Conservation (phyloP, 441 rosid species). For the Viola pubescens region DNA sequence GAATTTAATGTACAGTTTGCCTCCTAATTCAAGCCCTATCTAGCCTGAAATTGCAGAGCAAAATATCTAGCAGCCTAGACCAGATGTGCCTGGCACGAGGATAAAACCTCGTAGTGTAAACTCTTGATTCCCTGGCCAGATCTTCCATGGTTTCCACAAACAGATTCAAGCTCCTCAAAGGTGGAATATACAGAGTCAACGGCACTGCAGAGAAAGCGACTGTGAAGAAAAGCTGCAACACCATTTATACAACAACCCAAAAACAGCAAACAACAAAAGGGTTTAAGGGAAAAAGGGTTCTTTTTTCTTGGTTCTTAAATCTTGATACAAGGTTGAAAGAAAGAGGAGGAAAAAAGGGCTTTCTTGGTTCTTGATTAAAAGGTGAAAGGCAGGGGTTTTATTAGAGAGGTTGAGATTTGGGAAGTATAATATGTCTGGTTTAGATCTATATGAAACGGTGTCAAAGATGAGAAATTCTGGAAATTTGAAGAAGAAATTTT, state of each 20-base stretch:
- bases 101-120: conserved; percentile 39
- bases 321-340: background rate
- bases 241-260: conserved; percentile 12
- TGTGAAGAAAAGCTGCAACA: conserved; percentile 69
- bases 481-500: conserved; percentile 2
- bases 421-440: background rate
- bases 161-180: conserved; percentile 63
- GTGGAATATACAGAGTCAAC: conserved; percentile 75
- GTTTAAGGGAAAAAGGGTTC: background rate
- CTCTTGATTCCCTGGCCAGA: conserved; percentile 47
- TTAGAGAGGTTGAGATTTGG: background rate
- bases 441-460: background rate
- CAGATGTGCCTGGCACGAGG: conserved; percentile 59
- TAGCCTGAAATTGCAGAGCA: conserved; percentile 47
- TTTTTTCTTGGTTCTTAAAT: background rate
- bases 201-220: conserved; percentile 86
- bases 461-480: conserved; percentile 6
- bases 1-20: too few relatives aligned
- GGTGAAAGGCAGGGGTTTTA: background rate
- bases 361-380: background rate
- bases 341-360: background rate
- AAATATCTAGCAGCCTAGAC: conserved; percentile 52
- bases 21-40: conserved; percentile 11
- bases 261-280: background rate
- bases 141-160: conserved; percentile 79